These are phyloP conservation scores for Monosporascus sp. DNA, from an alignment of 2,329 filamentous ascomycete genomes.

Conservation along the genomic window DNA sequence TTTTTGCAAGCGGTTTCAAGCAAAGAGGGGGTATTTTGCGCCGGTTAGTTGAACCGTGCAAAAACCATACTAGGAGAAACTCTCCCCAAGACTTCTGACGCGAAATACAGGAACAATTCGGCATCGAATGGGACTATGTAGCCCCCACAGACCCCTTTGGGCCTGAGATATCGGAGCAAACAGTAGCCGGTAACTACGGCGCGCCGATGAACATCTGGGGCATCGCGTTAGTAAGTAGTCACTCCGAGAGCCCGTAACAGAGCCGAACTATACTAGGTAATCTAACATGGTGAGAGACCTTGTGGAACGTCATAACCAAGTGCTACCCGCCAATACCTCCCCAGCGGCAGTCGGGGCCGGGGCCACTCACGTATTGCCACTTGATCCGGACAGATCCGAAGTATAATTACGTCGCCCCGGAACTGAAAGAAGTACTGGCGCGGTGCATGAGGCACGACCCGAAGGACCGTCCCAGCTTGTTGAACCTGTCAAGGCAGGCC, in stretches of 20 bases:
- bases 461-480: slow-evolving; percentile 3
- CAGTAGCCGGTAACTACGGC: slow-evolving; percentile 15
- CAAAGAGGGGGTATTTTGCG: slow-evolving; percentile 8
- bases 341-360: not conserved
- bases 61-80: too few relatives aligned
- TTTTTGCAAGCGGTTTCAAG: not conserved
- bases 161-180: slow-evolving; percentile 11
- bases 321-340: not conserved
- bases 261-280: not conserved
- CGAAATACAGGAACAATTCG: slow-evolving; percentile 16
- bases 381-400: not conserved
- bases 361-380: slow-evolving; percentile 4
- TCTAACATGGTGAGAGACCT: slow-evolving; percentile 7
- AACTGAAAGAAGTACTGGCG: slow-evolving; percentile 8
- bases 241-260: not conserved
- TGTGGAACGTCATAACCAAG: slow-evolving; percentile 18
- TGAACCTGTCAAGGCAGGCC: slow-evolving; percentile 2
- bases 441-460: slow-evolving; percentile 17
- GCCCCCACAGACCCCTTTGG: not conserved
- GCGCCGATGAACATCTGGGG: slow-evolving; percentile 14
- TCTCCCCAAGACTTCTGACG: too few relatives aligned
- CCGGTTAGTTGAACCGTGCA: slow-evolving; percentile 7
- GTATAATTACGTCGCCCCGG: slow-evolving; percentile 6
- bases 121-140: slow-evolving; percentile 15
- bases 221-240: slow-evolving; percentile 12